Percentiles rank a stretch among this genome's conserved stretches.
Conservation (phyloP, 2,329 filamentous ascomycete species). For the Lachnellula suecica region DNA sequence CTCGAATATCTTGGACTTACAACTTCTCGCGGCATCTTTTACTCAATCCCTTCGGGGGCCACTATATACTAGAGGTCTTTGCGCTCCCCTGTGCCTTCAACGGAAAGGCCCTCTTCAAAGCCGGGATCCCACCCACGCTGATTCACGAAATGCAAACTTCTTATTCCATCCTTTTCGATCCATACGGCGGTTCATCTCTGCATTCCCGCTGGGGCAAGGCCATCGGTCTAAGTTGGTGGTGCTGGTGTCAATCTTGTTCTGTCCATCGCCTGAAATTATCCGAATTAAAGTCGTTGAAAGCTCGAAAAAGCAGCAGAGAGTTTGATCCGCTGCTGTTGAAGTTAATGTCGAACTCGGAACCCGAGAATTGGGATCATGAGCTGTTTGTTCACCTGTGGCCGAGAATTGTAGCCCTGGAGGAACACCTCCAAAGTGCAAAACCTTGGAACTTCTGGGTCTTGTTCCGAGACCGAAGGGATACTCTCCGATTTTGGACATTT, state of each 20-base stretch:
- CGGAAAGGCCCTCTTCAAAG: background rate
- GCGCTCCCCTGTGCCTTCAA: constrained; percentile 5
- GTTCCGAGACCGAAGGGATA: constrained; percentile 1
- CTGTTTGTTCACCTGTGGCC: constrained; percentile 4
- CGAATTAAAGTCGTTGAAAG: background rate
- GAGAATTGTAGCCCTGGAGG: constrained; percentile 2
- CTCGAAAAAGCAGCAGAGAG: background rate
- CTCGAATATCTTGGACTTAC: constrained; percentile 4
- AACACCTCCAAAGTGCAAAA: constrained; percentile 2
- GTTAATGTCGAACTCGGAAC: background rate
- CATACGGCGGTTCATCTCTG: background rate
- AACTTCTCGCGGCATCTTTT: constrained; percentile 7
- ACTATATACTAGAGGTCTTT: constrained; percentile 3
- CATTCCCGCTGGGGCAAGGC: background rate
- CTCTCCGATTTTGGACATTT: constrained; percentile 8
- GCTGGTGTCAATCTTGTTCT: constrained; percentile 5
- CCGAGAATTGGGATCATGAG: constrained; percentile 1
- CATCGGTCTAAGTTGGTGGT: constrained; percentile 1
- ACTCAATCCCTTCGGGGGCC: background rate
- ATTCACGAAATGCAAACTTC: constrained; percentile 5
- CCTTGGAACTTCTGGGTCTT: constrained; percentile 11
- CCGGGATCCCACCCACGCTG: constrained; percentile 1
- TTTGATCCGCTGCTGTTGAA: constrained; percentile 1
- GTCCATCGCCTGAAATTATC: background rate
- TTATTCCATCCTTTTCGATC: constrained; percentile 5